Percentiles rank a stretch among this genome's conserved stretches.
These are phyloP conservation scores for Crinitomyces ghanaensis DNA, from an alignment of 805 yeast genomes.

Conservation along the genomic window DNA sequence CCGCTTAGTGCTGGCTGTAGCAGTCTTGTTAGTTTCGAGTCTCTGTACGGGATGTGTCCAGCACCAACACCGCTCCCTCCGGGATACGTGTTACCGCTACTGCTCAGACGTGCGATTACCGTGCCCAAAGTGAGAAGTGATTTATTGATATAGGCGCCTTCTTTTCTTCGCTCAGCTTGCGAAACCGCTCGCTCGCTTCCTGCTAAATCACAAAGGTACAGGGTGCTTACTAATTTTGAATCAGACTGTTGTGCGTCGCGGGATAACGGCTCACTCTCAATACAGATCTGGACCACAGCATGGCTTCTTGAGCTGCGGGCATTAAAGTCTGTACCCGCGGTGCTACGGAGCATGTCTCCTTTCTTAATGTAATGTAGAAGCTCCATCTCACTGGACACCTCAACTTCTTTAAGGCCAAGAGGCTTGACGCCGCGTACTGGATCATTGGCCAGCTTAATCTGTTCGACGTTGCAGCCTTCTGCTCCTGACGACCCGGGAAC, in stretches of 20 bases:
- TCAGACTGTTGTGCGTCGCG: constrained; percentile 21
- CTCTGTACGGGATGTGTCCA: constrained; percentile 84
- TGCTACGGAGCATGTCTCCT: constrained; percentile 68
- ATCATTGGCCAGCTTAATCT: constrained; percentile 71
- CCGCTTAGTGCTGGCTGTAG: constrained; percentile 91
- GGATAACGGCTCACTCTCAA: constrained; percentile 33
- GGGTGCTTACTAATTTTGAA: constrained; percentile 34
- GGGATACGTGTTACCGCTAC: constrained; percentile 19
- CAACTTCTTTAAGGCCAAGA: constrained; percentile 56
- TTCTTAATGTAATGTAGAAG: constrained; percentile 44
- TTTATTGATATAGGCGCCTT: constrained; percentile 87
- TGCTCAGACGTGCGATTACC: constrained; percentile 72
- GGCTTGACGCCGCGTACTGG: constrained; percentile 60
- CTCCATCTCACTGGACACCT: constrained; percentile 46
- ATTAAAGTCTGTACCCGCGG: constrained; percentile 85
- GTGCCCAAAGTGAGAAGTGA: constrained; percentile 83
- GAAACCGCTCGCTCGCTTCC: constrained; percentile 86
- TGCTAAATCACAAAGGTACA: constrained; percentile 88
- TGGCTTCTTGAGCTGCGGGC: constrained; percentile 84
- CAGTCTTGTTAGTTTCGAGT: constrained; percentile 80
- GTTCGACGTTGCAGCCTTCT: constrained; percentile 33
- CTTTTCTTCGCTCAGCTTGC: constrained; percentile 73
- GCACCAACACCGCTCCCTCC: constrained; percentile 21
- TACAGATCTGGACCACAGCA: constrained; percentile 65
- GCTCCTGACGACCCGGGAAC: constrained; percentile 13